Percentiles rank a stretch among this genome's conserved stretches.
These are phyloP conservation scores for Phytophthora parvispora DNA, from an alignment of 352 stramenopile species.

Conservation along the genomic window DNA sequence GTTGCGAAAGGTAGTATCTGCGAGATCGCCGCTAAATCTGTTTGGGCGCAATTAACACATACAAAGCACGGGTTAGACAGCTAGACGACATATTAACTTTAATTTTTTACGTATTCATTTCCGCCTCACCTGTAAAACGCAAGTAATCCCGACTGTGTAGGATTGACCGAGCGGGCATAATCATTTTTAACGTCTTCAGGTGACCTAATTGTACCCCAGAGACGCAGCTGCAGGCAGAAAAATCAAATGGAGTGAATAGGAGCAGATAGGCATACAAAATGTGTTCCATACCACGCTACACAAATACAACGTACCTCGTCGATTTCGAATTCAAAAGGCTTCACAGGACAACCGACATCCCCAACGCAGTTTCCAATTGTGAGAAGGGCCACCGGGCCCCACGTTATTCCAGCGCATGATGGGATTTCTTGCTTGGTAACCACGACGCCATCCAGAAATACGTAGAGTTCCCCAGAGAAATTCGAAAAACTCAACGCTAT, in stretches of 20 bases:
- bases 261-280: too few species aligned
- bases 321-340: slow-evolving; percentile 54
- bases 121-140: slow-evolving; percentile 37
- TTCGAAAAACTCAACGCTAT: slow-evolving; percentile 28
- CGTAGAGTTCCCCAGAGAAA: slow-evolving; percentile 2
- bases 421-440: slow-evolving; percentile 13
- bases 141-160: slow-evolving; percentile 7
- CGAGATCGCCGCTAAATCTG: slow-evolving; percentile 28
- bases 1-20: slow-evolving; percentile 9
- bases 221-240: slow-evolving; percentile 17
- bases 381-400: slow-evolving; percentile 27
- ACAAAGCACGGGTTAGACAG: too few species aligned
- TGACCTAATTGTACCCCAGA: slow-evolving; percentile 17
- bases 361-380: slow-evolving; percentile 55
- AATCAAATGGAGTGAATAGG: too few species aligned
- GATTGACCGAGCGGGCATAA: slow-evolving; percentile 9
- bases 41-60: not conserved
- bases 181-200: slow-evolving; percentile 14
- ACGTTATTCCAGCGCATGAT: slow-evolving; percentile 7
- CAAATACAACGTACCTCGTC: slow-evolving; percentile 67
- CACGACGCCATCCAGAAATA: slow-evolving; percentile 24
- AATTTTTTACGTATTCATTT: too few species aligned
- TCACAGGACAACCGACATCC: slow-evolving; percentile 36
- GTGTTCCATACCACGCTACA: too few species aligned
- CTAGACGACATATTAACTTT: too few species aligned